Percentiles rank a stretch among this genome's conserved stretches.
Evolutionary conservation across 176 grass and related monocot species (phyloP).

Genomic region (Neostapfia colusana): DNA sequence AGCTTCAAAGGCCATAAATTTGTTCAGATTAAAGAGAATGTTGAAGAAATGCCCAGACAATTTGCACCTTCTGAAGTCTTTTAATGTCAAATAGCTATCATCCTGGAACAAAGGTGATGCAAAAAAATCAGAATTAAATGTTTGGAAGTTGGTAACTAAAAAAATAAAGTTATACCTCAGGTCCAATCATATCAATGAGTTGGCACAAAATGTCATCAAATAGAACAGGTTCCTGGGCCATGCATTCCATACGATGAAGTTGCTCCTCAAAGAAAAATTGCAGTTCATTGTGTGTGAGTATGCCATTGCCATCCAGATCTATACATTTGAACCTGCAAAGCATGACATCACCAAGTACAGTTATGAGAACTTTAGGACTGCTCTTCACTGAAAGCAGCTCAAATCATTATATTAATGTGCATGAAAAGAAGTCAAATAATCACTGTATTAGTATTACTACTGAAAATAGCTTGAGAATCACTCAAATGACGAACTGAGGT

Average conservation of each 20-base stretch:
- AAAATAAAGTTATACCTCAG: conserved; percentile 65
- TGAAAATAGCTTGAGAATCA: conserved; percentile 22
- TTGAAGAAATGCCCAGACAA: conserved; percentile 89
- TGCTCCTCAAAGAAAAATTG: conserved; percentile 97
- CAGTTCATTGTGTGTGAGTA: conserved; percentile 83
- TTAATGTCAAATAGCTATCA: conserved; percentile 61
- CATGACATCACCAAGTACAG: conserved; percentile 26
- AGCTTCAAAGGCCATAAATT: conserved; percentile 93
- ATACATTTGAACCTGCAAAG: conserved; percentile 87
- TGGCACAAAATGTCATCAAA: conserved; percentile 96
- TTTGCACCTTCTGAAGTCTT: conserved; percentile 77
- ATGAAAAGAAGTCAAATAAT: background rate
- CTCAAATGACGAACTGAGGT: background rate
- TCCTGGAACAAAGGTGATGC: conserved; percentile 57
- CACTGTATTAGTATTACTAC: background rate
- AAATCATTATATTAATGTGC: background rate
- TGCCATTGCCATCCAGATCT: conserved; percentile 90
- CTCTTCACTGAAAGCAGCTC: background rate
- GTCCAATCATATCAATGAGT: conserved; percentile 90
- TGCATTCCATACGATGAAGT: conserved; percentile 97
- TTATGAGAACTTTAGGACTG: conserved; percentile 28
- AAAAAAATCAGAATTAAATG: conserved; percentile 27
- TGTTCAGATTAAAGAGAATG: conserved; percentile 96
- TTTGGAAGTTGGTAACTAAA: conserved; percentile 2
- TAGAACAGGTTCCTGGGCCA: conserved; percentile 92